Evolutionary conservation across 345 rosid genomes (phyloP), one percentile per base, ranked within the genome.

Genomic region (Heritiera fomes): DNA sequence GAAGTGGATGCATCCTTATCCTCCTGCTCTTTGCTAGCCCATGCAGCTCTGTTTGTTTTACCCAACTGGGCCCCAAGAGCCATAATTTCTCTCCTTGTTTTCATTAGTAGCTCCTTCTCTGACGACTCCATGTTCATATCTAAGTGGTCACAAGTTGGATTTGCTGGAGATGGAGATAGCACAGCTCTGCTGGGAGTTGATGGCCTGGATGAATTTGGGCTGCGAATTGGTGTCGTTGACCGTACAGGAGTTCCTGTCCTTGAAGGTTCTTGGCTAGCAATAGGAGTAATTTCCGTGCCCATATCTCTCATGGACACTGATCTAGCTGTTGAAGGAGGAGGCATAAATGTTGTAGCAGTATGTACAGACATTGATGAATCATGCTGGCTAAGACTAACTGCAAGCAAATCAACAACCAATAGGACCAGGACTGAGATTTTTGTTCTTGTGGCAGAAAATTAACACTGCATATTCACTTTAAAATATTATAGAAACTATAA

Each of bases 201-300:
- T 55, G 98, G 93, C 83, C 81, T 87, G 52, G 97, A 93, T 46
- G 93, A 79, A 79, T 81, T 86, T 20, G 97, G 98, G 78, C 95
- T 94, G 43, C 94, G 89, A 11, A 87, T 86, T 34, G 98, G 98
- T 15, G 98, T 91, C 70, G 95, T 90, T 34, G 97, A 93, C 68
- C 88, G 86, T 9, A 91, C 86, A 34, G 98, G 98, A 79, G 98
- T 93, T 81, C 94, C 97, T 8, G 89, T 92, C 80, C 98, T 87
- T 0, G 98, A 95, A 76, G 98, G 98, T 78, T 93, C 98, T 88
- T 91, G 98, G 78, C 98, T 95, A 20, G 92, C 91, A 80, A 91
- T 82, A 43, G 98, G 98, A 76, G 98, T 93, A 98, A 95, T 95
- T 79, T 95, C 98, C 1, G 98, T 95, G 56, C 98, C 98, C 98